phyloP scores from a whole-genome alignment of 495 filamentous ascomycete species.

The Hypomontagnella monticulosa region DNA sequence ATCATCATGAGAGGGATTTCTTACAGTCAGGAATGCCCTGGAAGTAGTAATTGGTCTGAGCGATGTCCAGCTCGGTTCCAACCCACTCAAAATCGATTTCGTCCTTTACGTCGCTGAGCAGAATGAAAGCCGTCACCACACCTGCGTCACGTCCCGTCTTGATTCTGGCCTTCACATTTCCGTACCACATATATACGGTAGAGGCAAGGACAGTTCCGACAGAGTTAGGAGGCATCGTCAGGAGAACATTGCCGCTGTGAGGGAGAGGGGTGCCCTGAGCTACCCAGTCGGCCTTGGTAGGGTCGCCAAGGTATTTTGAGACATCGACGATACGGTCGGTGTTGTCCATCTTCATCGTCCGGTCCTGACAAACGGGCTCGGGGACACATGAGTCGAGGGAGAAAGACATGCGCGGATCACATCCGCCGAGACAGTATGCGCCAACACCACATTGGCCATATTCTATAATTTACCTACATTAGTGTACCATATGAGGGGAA shows the following conservation, averaged over 20 bases:
- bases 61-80: slow-evolving; percentile 76
- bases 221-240: slow-evolving; percentile 86
- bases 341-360: slow-evolving; percentile 74
- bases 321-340: slow-evolving; percentile 75
- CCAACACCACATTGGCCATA: slow-evolving; percentile 94
- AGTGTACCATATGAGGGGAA: slow-evolving; percentile 27
- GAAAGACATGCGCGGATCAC: slow-evolving; percentile 85
- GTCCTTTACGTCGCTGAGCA: slow-evolving; percentile 93
- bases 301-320: slow-evolving; percentile 84
- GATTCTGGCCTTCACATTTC: slow-evolving; percentile 84
- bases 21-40: slow-evolving; percentile 93
- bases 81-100: slow-evolving; percentile 98
- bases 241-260: slow-evolving; percentile 70
- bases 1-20: slow-evolving; percentile 47
- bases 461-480: slow-evolving; percentile 63
- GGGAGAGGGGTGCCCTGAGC: slow-evolving; percentile 76
- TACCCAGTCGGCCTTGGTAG: slow-evolving; percentile 84
- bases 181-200: slow-evolving; percentile 96
- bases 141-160: slow-evolving; percentile 86
- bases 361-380: slow-evolving; percentile 79
- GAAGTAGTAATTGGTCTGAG: slow-evolving; percentile 96
- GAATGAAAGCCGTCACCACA: slow-evolving; percentile 95
- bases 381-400: slow-evolving; percentile 87
- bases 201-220: slow-evolving; percentile 89
- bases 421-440: slow-evolving; percentile 95